Evolutionary conservation across 352 stramenopile species (phyloP).

Genomic region (Saprolegnia diclina): DNA sequence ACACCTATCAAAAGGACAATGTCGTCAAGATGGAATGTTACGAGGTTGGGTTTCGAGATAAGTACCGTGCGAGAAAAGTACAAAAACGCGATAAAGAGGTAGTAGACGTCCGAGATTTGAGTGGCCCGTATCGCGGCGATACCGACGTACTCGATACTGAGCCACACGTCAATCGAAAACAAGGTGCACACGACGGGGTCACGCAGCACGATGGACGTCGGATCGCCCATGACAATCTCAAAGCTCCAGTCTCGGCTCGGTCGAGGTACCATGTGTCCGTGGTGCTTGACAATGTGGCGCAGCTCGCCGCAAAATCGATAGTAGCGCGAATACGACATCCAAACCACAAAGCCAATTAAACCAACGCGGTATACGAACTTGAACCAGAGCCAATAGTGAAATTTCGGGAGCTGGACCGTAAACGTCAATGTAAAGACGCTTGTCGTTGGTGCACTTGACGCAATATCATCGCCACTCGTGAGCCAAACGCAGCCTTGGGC

Average conservation of each 20-base stretch:
- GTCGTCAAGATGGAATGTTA: too few relatives aligned
- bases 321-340: background rate
- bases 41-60: too few relatives aligned
- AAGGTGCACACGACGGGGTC: background rate
- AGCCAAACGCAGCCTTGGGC: background rate
- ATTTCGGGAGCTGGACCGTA: background rate
- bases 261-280: background rate
- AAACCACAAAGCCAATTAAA: background rate
- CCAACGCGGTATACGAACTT: background rate
- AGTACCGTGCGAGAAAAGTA: background rate
- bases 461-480: background rate
- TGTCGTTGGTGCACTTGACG: background rate
- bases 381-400: background rate
- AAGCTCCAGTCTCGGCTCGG: background rate
- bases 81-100: background rate
- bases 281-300: background rate
- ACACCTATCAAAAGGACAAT: too few relatives aligned
- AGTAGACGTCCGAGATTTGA: background rate
- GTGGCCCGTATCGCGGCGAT: background rate
- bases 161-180: background rate
- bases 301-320: background rate
- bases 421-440: background rate
- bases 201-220: background rate
- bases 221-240: slow-evolving; percentile 7
- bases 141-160: background rate